Base-by-base conservation (phyloP, 2,329 filamentous ascomycete genomes). In the Pseudonectria buxi region DNA sequence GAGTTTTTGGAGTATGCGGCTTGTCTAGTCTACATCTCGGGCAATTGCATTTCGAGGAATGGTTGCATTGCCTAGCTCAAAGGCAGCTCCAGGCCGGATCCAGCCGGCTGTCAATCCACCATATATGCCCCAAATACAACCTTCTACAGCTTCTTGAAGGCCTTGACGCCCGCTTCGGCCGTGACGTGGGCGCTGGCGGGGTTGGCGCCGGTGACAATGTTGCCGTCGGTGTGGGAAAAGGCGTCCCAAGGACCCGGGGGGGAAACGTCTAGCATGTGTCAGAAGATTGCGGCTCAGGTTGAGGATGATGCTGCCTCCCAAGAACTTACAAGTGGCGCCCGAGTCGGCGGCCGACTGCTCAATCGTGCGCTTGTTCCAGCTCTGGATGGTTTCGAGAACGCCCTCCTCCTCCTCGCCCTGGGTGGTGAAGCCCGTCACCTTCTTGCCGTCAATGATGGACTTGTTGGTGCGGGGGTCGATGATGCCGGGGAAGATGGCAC, bases 191-290 rank as follows among this genome's bases (percentile, higher is more conserved):
- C 57, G 43, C 64, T 67, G 7, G 58, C 57, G 5, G 64, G 63
- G 44, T 67, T 67, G 45, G 59, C 53, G 2, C 64, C 65, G 12
- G 62, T 67, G 25, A 68, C 54, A 12, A 67, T 43, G 9, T 59
- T 54, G 4, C 61, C 62, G 43, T 65, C 59, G 14, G 56, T 51
- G 24, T 53, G 30, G 25, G 51, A 41, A 37, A 49, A 58, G 32
- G 52, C 54, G 24, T 55, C 55, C 54, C 54, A 58, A 49, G 37
- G 4, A 46, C 52, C 12, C 37, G 24, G 3, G 45, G 32, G 10
- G 3, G 32, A 12, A 35, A 24, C 15, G 15, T 40, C 38, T 40
- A 24, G 14, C 18, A 22, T 9, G 18, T 4, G 13, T 16, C 9
- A 35, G 30, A 28, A n/a, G 15, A 28, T 9, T 14, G 16, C 22